phyloP scores from a whole-genome alignment of 176 grass and related monocot genomes.

The Otatea glauca region DNA sequence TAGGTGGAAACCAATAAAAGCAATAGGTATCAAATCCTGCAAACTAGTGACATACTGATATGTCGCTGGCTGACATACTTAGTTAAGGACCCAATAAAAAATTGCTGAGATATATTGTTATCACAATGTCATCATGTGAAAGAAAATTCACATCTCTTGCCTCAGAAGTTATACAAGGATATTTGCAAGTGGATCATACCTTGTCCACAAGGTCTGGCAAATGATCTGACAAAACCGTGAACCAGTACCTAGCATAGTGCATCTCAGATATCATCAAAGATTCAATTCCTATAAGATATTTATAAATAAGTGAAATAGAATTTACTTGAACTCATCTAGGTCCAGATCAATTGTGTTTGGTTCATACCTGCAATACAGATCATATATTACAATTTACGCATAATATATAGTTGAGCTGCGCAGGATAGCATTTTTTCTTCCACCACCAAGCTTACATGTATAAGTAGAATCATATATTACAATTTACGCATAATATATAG shows the following conservation, averaged over 20 bases:
- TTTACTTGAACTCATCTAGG: slow-evolving; percentile 89
- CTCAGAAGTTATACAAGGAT: slow-evolving; percentile 19
- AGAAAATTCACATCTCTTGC: slow-evolving; percentile 18
- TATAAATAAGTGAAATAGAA: slow-evolving; percentile 46
- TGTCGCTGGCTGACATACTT: slow-evolving; percentile 2
- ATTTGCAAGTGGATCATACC: slow-evolving; percentile 56
- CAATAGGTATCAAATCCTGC: neutral
- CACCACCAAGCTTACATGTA: too few relatives aligned
- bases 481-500: neutral
- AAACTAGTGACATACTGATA: slow-evolving; percentile 14
- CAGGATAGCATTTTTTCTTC: too few relatives aligned
- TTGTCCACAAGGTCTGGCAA: slow-evolving; percentile 89
- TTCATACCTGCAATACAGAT: slow-evolving; percentile 83
- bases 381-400: too few relatives aligned
- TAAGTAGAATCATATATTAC: slow-evolving; percentile 36
- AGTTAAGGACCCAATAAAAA: neutral
- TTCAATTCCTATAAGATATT: slow-evolving; percentile 27
- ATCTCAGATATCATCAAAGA: slow-evolving; percentile 46
- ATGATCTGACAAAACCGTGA: slow-evolving; percentile 84
- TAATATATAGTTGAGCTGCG: too few relatives aligned
- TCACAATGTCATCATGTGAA: slow-evolving; percentile 17
- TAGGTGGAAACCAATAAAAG: slow-evolving; percentile 24
- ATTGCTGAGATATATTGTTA: slow-evolving; percentile 19
- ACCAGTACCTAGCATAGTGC: slow-evolving; percentile 81
- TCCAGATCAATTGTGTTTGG: slow-evolving; percentile 97